phyloP scores from a whole-genome alignment of 768 basidiomycete genomes.

The Collybia nuda region DNA sequence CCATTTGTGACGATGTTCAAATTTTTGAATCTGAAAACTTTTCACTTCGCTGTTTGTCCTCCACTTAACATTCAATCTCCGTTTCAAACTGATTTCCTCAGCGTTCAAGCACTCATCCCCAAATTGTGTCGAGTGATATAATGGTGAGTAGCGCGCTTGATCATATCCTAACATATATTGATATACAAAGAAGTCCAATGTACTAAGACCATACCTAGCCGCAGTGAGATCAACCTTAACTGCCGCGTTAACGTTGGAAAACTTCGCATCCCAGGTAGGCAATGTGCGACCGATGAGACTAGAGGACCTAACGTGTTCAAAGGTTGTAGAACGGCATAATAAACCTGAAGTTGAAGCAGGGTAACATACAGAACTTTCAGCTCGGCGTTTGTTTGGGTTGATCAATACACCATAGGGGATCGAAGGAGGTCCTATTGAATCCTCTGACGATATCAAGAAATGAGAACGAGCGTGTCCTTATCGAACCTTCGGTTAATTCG shows the following conservation, averaged over 20 bases:
- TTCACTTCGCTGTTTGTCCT: neutral
- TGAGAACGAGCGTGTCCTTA: constrained; percentile 94
- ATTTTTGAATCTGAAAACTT: constrained; percentile 15
- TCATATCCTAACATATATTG: neutral
- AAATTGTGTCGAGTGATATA: constrained; percentile 12
- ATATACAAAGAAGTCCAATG: constrained; percentile 71
- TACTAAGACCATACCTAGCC: constrained; percentile 91
- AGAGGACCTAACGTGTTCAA: constrained; percentile 15
- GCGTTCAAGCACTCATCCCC: neutral
- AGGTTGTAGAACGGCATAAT: constrained; percentile 97
- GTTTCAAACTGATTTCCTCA: constrained; percentile 22
- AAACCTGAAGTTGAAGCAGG: constrained; percentile 92
- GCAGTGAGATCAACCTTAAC: constrained; percentile 95
- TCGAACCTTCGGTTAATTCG: constrained; percentile 97
- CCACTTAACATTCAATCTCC: constrained; percentile 44
- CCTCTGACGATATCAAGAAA: constrained; percentile 94
- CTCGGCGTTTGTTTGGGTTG: constrained; percentile 6
- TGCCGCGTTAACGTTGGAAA: constrained; percentile 95
- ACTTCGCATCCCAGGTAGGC: constrained; percentile 93
- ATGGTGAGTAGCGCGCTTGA: constrained; percentile 47
- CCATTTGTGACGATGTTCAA: constrained; percentile 42
- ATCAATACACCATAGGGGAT: constrained; percentile 51
- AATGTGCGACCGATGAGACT: constrained; percentile 8
- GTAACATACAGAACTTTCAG: constrained; percentile 34
- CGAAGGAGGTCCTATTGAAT: constrained; percentile 92